A percentile compares a stretch with the other conserved stretches of the same genome.
Evolutionary conservation across 371 early-diverging fungal genomes (phyloP).

Genomic region (Zychaea mexicana): DNA sequence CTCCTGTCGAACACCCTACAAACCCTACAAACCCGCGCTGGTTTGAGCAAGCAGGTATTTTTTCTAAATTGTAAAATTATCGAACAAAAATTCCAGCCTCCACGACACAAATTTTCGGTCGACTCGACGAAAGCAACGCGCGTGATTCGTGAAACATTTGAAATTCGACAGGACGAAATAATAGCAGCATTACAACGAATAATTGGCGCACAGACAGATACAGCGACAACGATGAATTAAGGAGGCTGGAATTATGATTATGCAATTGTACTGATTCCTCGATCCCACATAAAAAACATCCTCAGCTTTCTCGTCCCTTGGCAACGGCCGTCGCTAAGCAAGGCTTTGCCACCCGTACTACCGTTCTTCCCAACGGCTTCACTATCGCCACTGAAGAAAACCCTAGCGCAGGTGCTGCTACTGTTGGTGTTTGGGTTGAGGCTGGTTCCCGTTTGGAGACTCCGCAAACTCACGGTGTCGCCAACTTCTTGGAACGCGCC

Average conservation of each 20-base stretch:
- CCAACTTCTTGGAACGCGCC: constrained; percentile 95
- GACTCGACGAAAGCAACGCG: background rate
- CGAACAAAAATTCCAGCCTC: background rate
- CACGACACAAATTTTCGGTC: background rate
- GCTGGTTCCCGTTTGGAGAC: constrained; percentile 91
- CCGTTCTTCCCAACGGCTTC: constrained; percentile 86
- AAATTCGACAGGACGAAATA: too few species aligned
- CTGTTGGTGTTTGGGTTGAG: constrained; percentile 96
- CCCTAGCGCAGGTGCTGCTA: constrained; percentile 85
- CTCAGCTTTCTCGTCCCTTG: constrained; percentile 22
- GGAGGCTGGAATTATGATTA: background rate
- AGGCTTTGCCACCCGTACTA: constrained; percentile 67
- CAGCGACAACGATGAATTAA: background rate
- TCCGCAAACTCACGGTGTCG: constrained; percentile 86
- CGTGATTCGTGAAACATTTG: background rate
- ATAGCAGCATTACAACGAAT: too few species aligned
- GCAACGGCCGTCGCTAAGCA: constrained; percentile 25
- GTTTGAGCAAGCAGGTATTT: constrained; percentile 25
- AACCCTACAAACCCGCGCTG: constrained; percentile 23
- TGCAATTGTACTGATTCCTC: background rate
- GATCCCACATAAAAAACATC: background rate
- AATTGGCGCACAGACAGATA: background rate
- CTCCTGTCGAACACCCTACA: constrained; percentile 26
- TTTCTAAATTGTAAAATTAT: background rate
- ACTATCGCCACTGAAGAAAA: constrained; percentile 91